Percentiles rank a stretch among this genome's conserved stretches.
Evolutionary conservation across 148 eudicot genomes (phyloP).

Genomic region (Dysphania ambrosioides): DNA sequence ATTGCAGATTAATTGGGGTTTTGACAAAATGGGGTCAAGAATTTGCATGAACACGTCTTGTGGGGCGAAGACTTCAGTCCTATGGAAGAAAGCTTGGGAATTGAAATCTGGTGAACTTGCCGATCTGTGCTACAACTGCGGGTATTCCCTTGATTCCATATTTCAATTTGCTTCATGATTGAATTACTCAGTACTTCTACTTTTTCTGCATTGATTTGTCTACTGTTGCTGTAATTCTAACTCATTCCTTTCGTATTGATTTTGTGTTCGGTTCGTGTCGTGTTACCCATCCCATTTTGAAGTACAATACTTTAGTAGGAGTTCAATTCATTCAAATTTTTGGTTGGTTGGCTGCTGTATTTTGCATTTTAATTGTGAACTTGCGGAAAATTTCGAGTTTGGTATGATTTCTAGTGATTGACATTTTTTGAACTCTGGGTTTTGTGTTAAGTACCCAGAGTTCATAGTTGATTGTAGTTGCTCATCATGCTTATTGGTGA

Average conservation of each 20-base stretch:
- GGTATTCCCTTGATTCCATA: constrained; percentile 35
- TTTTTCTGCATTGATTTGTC: constrained; percentile 5
- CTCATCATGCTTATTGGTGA: neutral
- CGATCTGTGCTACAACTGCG: constrained; percentile 72
- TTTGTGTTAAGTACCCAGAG: neutral
- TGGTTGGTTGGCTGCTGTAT: neutral
- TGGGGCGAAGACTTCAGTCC: constrained; percentile 43
- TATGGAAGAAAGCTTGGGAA: constrained; percentile 79
- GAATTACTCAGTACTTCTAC: neutral
- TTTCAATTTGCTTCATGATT: neutral
- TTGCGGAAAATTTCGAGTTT: neutral
- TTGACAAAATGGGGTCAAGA: constrained; percentile 44
- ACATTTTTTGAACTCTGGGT: neutral
- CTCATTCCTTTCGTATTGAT: neutral
- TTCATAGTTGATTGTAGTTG: neutral
- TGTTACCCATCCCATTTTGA: too few relatives aligned
- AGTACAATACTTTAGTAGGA: too few relatives aligned
- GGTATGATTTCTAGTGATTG: neutral
- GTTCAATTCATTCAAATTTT: neutral
- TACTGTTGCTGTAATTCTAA: neutral
- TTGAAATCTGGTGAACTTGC: constrained; percentile 78
- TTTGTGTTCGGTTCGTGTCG: neutral
- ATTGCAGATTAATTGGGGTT: constrained; percentile 25
- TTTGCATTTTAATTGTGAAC: neutral
- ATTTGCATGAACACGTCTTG: constrained; percentile 80